phyloP scores from a whole-genome alignment of 345 rosid genomes.

The Brassica rapa region DNA sequence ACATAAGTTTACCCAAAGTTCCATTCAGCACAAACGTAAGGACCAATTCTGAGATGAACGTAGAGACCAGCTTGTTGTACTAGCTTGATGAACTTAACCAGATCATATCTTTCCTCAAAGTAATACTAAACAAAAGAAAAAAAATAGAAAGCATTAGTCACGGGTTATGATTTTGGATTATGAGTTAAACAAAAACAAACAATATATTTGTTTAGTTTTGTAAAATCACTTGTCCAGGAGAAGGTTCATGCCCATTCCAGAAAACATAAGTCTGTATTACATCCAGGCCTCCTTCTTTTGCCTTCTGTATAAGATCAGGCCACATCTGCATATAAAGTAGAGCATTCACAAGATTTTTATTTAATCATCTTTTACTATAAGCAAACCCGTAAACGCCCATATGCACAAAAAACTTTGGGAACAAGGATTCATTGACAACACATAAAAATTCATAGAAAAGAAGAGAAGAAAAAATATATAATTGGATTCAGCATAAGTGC shows the following conservation, averaged over 20 bases:
- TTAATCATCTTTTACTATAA: not conserved
- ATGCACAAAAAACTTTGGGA: not conserved
- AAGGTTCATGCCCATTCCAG: conserved; percentile 62
- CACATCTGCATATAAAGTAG: conserved; percentile 63
- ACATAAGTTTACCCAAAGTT: conserved; percentile 66
- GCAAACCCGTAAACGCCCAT: conserved; percentile 11
- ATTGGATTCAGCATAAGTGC: not conserved
- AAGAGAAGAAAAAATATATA: not conserved
- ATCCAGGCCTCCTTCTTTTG: conserved; percentile 82
- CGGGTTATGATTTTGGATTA: not conserved
- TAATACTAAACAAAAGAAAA: conserved; percentile 54
- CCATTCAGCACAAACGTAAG: conserved; percentile 95
- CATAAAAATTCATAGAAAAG: not conserved
- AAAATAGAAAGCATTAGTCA: not conserved
- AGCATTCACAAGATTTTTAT: not conserved
- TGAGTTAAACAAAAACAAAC: not conserved
- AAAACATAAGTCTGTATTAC: conserved; percentile 84
- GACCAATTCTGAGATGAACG: conserved; percentile 92
- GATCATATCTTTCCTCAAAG: conserved; percentile 84
- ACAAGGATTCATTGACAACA: not conserved
- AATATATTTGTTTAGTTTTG: not conserved
- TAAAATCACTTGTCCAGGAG: conserved; percentile 39
- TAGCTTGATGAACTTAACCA: conserved; percentile 80
- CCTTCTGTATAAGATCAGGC: conserved; percentile 66
- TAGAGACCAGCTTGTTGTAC: conserved; percentile 81